phyloP scores from a whole-genome alignment of 139 green algal species.

The Penium margaritaceum region DNA sequence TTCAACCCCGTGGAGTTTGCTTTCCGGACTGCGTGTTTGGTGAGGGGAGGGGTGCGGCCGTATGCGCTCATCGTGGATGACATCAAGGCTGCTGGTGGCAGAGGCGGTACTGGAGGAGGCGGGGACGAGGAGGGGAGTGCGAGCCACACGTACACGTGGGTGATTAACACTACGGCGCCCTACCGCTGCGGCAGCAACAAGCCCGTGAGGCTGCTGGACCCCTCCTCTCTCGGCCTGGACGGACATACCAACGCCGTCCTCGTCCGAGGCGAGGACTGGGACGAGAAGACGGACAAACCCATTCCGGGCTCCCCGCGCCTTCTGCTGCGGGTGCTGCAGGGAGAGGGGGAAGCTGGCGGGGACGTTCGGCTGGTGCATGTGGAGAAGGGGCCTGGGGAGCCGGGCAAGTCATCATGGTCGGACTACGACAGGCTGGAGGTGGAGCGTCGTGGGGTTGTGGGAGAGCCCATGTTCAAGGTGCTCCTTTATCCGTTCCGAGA shows the following conservation, averaged over 20 bases:
- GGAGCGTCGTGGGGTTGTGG: no score
- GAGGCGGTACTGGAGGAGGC: no score
- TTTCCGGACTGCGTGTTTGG: neutral
- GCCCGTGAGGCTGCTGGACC: neutral
- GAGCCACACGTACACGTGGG: conserved; percentile 5
- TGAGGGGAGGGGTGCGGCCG: neutral
- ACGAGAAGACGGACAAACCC: neutral
- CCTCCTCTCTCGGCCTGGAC: neutral
- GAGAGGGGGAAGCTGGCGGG: neutral
- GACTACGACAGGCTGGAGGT: no score
- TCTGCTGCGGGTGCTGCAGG: conserved; percentile 2
- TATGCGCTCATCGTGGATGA: neutral
- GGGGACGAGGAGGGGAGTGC: neutral
- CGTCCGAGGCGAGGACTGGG: neutral
- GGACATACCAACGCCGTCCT: neutral
- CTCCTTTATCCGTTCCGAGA: no score
- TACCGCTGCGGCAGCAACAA: no score
- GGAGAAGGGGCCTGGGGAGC: no score
- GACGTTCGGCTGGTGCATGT: conserved; percentile 1
- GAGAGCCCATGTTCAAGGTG: no score
- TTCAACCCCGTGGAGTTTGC: conserved; percentile 6
- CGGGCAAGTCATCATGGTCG: no score
- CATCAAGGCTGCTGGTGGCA: no score
- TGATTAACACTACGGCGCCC: neutral
- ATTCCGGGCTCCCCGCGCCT: neutral